Base-by-base conservation (phyloP, 441 rosid genomes). In the Erodium moschatum region DNA sequence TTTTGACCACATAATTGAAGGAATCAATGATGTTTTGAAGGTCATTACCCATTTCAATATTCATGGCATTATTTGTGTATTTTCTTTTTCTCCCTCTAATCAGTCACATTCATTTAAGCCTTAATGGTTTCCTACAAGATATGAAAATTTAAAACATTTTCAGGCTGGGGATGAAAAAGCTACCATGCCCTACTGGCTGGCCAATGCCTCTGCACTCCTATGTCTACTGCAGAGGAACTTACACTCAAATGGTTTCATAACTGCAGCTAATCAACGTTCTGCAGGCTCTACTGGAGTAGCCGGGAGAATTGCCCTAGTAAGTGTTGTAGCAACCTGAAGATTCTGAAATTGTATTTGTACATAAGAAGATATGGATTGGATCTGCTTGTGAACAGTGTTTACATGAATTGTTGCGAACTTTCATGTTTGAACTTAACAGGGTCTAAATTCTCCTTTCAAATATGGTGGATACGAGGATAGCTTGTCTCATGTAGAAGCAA, bases 161-260 rank as follows among this genome's bases (percentile, higher is more conserved):
- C 92, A 94, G 99, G 91, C 72, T 71, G 91, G 85, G 50, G 86
- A 89, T 78, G 98, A 89, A 74, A 82, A 77, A 64, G 71, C 33
- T 40, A 82, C 81, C 31, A 86, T 91, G 64, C 97, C 97, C 62
- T 94, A 91, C 76, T 94, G 98, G 98, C 82, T 94, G 72, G 85
- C 97, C 74, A 91, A 88, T 80, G 66, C 97, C 64, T 87, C 97
- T 13, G 97, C 98, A 73, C 97, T 94, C 72, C 80, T 94, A 67
- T 94, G 98, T 82, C 91, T 91, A 67, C 80, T 94, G 74, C 98
- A 89, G 81, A 86, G 93, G 78, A 91, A 91, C 77, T 81, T 94
- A 48, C 85, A 85, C 48, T 86, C 96, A n/a, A 89, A 84, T 76
- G 92, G 90, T 48, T 86, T 94, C 83, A 65, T 89, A 69, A 80